Conservation (phyloP, 192 early-diverging fungal species). For the Bifiguratus adelaidae region DNA sequence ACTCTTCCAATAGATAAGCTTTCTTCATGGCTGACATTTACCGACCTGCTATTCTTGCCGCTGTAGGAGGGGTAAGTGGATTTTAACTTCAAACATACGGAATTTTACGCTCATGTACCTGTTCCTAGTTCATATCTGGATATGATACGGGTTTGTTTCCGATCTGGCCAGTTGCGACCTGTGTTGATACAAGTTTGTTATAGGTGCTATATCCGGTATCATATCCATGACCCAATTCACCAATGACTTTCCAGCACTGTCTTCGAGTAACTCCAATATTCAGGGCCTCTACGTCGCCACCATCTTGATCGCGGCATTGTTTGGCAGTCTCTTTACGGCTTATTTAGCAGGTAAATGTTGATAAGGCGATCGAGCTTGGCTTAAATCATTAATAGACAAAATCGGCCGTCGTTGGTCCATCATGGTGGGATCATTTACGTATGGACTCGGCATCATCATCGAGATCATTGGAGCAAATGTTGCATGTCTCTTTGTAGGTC, state of each 20-base stretch:
- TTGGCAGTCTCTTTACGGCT: conserved; percentile 5
- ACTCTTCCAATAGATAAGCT: no score
- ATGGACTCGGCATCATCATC: conserved; percentile 62
- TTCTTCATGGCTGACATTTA: no score
- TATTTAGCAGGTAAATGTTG: conserved; percentile 3
- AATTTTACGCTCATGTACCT: neutral
- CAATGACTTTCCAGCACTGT: neutral
- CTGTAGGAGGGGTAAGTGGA: neutral
- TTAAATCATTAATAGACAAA: conserved; percentile 39
- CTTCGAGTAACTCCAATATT: neutral
- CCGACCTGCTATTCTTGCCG: neutral
- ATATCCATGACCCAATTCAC: conserved; percentile 9
- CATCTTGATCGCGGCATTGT: conserved; percentile 8
- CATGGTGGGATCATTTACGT: conserved; percentile 51
- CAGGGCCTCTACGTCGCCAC: conserved; percentile 9
- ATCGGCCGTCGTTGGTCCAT: conserved; percentile 60
- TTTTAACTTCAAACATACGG: neutral
- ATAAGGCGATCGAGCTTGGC: neutral
- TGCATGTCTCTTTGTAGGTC: conserved; percentile 59
- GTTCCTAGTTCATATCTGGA: conserved; percentile 4
- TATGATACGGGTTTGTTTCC: conserved; percentile 4
- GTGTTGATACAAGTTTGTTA: neutral
- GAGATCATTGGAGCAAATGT: conserved; percentile 47
- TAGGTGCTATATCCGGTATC: conserved; percentile 14
- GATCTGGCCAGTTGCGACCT: no score